Percentiles rank a stretch among this genome's conserved stretches.
Conservation (phyloP, 2,329 filamentous ascomycete species). For the Neoascochyta sp. region DNA sequence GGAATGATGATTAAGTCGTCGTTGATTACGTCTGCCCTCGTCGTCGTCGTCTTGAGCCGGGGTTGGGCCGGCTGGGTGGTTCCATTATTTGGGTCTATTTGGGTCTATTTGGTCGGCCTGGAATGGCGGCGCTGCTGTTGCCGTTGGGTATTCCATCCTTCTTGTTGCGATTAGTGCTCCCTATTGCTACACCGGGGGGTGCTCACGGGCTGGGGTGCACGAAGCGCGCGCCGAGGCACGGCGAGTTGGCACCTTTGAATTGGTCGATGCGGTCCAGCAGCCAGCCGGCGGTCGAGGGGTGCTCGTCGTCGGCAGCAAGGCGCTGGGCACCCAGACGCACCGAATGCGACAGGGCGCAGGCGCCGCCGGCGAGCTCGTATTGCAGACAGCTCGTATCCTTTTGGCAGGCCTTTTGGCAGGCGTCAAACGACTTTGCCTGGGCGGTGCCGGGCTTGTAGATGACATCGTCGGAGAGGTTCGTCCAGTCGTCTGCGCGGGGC, state of each 20-base stretch:
- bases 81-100: too few relatives aligned
- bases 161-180: too few relatives aligned
- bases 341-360: slow-evolving; percentile 26
- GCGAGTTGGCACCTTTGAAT: slow-evolving; percentile 28
- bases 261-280: slow-evolving; percentile 26
- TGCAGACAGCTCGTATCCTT: slow-evolving; percentile 31
- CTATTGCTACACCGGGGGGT: too few relatives aligned
- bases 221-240: slow-evolving; percentile 31
- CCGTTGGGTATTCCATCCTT: too few relatives aligned
- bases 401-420: slow-evolving; percentile 27
- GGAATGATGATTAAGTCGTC: too few relatives aligned
- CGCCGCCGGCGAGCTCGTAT: slow-evolving; percentile 27
- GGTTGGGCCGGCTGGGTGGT: too few relatives aligned
- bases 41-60: too few relatives aligned
- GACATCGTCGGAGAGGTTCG: slow-evolving; percentile 32
- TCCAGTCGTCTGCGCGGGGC: slow-evolving; percentile 29
- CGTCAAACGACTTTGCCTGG: slow-evolving; percentile 23
- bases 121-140: too few relatives aligned
- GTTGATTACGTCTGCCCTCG: too few relatives aligned
- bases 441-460: slow-evolving; percentile 16
- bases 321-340: slow-evolving; percentile 31
- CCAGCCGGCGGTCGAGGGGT: slow-evolving; percentile 34
- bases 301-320: slow-evolving; percentile 14
- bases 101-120: too few relatives aligned
- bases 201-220: slow-evolving; percentile 36